Base-by-base conservation (phyloP, 2,329 filamentous ascomycete species). In the Fonsecaea nubica region DNA sequence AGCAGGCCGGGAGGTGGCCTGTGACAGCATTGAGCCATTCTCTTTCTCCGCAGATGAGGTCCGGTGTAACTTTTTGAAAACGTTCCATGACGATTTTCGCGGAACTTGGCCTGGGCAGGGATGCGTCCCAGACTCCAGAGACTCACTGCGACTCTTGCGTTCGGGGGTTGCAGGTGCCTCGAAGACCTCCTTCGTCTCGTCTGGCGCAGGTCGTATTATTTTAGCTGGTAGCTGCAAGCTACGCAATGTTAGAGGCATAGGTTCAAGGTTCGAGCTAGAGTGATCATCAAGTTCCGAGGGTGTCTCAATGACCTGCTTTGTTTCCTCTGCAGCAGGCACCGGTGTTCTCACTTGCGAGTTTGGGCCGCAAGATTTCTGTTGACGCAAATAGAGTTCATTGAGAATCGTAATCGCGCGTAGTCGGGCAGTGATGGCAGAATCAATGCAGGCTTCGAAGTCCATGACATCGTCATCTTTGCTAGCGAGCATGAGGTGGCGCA, bases 351-450 rank as follows among this genome's bases (percentile, higher is more conserved):
- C 8, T 30, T 61, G 50, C 15, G 53, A 53, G n/a, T 48, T 40
- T 4, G 53, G 32, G n/a, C 65, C 64, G 13, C 58, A 50, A 13
- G 53, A 58, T 55, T 59, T 67, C 62, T 67, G 65, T 32, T 65
- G 60, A 10, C 66, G 66, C 12, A 66, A 52, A 45, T 69, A 69
- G 18, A 69, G 48, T 55, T 69, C 63, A 25, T 66, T 66, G 32
- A 69, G 66, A 15, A 66, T 66, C 18, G 61, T 66, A 45, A 69
- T 58, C 30, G 66, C 66, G 25, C 52, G 62, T 8, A 65, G 33
- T 21, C 66, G 45, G 25, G 66, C 64, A 40, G 50, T 61, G n/a
- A 69, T 66, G 18, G 66, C 66, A 1, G 63, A 64, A 32, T 69
- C 60, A 61, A 66, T 62, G 42, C 60, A 64, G 6, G 36, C 36